Evolutionary conservation across 139 green algal genomes (phyloP).

Genomic region (Chlamydomonas sphaeroides): DNA sequence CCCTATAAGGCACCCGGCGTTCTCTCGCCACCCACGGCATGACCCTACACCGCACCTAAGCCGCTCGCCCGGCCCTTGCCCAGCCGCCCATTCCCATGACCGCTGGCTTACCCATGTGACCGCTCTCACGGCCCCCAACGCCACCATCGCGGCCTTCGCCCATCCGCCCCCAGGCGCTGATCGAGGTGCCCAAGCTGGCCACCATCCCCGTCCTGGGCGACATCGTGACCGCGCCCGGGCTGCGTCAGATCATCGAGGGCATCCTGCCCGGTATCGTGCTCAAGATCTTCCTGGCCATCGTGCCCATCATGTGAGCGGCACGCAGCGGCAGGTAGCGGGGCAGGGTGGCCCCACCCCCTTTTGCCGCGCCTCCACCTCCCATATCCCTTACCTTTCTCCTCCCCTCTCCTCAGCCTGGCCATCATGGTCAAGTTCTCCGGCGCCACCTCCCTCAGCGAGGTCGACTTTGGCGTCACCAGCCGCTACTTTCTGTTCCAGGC

Average conservation of each 20-base stretch:
- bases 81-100: too few species aligned
- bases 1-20: too few species aligned
- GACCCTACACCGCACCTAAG: neutral
- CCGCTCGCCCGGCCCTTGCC: too few species aligned
- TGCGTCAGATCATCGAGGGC: conserved; percentile 48
- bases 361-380: conserved; percentile 44
- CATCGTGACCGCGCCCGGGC: conserved; percentile 38
- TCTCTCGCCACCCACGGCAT: too few species aligned
- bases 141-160: too few species aligned
- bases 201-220: conserved; percentile 3
- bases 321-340: too few species aligned
- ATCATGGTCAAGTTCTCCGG: neutral
- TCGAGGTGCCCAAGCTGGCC: conserved; percentile 44
- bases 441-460: neutral
- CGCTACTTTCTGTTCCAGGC: conserved; percentile 54
- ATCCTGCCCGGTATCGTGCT: conserved; percentile 48
- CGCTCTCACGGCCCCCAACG: too few species aligned
- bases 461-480: neutral
- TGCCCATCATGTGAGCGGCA: conserved; percentile 77
- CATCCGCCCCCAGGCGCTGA: conserved; percentile 39
- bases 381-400: too few species aligned
- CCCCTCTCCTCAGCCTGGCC: too few species aligned
- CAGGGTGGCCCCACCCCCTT: conserved; percentile 75
- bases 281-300: conserved; percentile 78
- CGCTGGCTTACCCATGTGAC: too few species aligned